These are phyloP conservation scores for Pythium biforme DNA, from an alignment of 352 stramenopile genomes.

Conservation along the genomic window DNA sequence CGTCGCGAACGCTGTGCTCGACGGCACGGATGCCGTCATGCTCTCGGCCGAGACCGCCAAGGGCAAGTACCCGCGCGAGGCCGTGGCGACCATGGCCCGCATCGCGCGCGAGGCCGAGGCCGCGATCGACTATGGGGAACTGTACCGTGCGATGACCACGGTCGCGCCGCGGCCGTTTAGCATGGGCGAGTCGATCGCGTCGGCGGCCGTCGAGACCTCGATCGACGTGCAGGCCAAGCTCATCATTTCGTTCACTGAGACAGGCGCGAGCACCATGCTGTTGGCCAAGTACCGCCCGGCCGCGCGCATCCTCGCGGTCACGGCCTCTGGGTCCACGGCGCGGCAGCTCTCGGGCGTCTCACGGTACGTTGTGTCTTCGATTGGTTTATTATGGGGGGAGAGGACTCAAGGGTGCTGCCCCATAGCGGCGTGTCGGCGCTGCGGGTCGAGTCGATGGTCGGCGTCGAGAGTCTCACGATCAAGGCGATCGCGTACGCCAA, in stretches of 20 bases:
- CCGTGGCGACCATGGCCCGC: constrained; percentile 94
- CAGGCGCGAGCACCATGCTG: constrained; percentile 91
- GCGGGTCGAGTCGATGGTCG: constrained; percentile 74
- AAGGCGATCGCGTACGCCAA: constrained; percentile 84
- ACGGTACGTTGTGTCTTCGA: constrained; percentile 52
- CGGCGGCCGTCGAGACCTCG: constrained; percentile 96
- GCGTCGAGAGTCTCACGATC: constrained; percentile 84
- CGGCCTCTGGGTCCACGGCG: constrained; percentile 62
- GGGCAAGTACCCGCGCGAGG: constrained; percentile 94
- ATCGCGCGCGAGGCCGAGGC: constrained; percentile 92
- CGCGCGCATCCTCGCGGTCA: constrained; percentile 89
- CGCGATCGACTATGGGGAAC: constrained; percentile 66
- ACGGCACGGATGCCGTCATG: constrained; percentile 99
- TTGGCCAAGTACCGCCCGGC: constrained; percentile 95
- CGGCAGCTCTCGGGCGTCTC: constrained; percentile 78
- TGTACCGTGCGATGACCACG: constrained; percentile 57
- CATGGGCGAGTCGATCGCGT: constrained; percentile 93
- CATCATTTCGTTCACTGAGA: constrained; percentile 98
- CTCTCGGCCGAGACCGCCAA: constrained; percentile 98
- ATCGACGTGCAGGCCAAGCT: constrained; percentile 95
- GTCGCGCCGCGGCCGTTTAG: constrained; percentile 53
- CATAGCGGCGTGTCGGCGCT: constrained; percentile 63
- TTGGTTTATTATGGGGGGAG: background rate
- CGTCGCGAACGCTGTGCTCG: constrained; percentile 98
- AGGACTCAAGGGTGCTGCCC: too few species aligned